These are phyloP conservation scores for Arthroderma uncinatum DNA, from an alignment of 2,329 filamentous ascomycete species.

Conservation along the genomic window DNA sequence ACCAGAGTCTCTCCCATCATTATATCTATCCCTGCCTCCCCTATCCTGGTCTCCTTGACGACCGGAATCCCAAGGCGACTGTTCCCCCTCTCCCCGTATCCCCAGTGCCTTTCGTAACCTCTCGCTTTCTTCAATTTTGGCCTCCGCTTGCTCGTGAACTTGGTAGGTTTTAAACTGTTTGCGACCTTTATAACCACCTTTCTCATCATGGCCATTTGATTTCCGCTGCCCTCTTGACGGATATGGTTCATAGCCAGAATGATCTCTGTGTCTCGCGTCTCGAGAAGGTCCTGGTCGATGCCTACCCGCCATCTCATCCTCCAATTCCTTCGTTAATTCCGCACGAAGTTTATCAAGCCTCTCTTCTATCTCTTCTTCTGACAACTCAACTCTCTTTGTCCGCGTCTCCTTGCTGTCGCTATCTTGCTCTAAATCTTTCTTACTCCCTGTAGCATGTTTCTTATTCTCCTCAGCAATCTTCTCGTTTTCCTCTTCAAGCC, in stretches of 20 bases:
- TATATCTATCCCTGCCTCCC: neutral
- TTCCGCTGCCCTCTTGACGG: slow-evolving; percentile 9
- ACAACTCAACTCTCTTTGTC: slow-evolving; percentile 30
- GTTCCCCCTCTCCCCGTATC: slow-evolving; percentile 47
- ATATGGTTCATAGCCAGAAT: neutral
- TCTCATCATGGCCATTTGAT: slow-evolving; percentile 21
- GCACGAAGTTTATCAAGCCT: slow-evolving; percentile 56
- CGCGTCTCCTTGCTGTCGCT: slow-evolving; percentile 24
- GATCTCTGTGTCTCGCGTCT: slow-evolving; percentile 6
- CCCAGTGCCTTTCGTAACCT: slow-evolving; percentile 73
- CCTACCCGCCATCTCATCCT: slow-evolving; percentile 32
- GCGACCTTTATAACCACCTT: slow-evolving; percentile 20
- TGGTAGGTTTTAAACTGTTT: slow-evolving; percentile 73
- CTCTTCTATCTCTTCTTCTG: slow-evolving; percentile 84
- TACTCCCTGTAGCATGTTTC: slow-evolving; percentile 28
- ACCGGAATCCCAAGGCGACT: neutral
- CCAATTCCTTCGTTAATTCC: slow-evolving; percentile 49
- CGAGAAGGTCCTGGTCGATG: neutral
- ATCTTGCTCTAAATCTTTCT: slow-evolving; percentile 7
- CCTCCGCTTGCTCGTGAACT: slow-evolving; percentile 89
- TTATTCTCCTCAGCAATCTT: slow-evolving; percentile 59
- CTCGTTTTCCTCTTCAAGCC: slow-evolving; percentile 70
- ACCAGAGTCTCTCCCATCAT: neutral
- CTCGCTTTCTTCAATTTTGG: slow-evolving; percentile 93
- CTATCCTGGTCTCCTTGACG: slow-evolving; percentile 3